Evolutionary conservation across 2,329 filamentous ascomycete species (phyloP).

Genomic region (Colletotrichum incanum): DNA sequence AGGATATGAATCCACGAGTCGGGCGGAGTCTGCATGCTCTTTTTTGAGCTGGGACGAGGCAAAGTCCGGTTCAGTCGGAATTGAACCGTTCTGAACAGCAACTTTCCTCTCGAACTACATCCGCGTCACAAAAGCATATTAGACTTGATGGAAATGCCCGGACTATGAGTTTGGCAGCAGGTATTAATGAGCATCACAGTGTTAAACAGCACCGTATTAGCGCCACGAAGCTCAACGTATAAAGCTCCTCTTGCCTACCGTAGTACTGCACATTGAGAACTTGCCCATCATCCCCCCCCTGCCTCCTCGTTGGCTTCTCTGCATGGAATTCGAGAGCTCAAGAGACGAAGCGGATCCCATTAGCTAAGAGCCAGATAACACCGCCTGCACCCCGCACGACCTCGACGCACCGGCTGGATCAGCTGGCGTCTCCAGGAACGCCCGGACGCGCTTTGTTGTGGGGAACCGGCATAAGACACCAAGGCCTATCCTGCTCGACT

Average conservation of each 20-base stretch:
- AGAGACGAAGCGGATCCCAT: slow-evolving; percentile 24
- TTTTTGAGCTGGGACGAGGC: too few relatives aligned
- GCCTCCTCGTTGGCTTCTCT: neutral
- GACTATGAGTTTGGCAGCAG: neutral
- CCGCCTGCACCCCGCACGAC: slow-evolving; percentile 38
- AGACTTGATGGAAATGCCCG: too few relatives aligned
- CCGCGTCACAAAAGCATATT: neutral
- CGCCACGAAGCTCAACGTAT: neutral
- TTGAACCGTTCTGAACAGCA: neutral
- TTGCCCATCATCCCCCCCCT: neutral
- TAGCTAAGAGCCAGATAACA: slow-evolving; percentile 38
- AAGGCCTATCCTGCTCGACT: neutral
- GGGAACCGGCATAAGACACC: slow-evolving; percentile 23
- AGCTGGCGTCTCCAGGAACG: slow-evolving; percentile 19
- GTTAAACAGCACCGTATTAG: too few relatives aligned
- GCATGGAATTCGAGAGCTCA: neutral
- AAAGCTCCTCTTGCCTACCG: neutral
- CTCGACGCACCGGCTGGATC: slow-evolving; percentile 15
- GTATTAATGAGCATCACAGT: too few relatives aligned
- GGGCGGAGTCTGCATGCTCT: too few relatives aligned
- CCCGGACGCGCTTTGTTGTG: slow-evolving; percentile 35
- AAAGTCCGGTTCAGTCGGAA: neutral
- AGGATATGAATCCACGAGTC: too few relatives aligned
- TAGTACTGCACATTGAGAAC: neutral
- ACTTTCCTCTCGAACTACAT: too few relatives aligned